Base-by-base conservation (phyloP, 805 yeast genomes). In the Candida boleticola region DNA sequence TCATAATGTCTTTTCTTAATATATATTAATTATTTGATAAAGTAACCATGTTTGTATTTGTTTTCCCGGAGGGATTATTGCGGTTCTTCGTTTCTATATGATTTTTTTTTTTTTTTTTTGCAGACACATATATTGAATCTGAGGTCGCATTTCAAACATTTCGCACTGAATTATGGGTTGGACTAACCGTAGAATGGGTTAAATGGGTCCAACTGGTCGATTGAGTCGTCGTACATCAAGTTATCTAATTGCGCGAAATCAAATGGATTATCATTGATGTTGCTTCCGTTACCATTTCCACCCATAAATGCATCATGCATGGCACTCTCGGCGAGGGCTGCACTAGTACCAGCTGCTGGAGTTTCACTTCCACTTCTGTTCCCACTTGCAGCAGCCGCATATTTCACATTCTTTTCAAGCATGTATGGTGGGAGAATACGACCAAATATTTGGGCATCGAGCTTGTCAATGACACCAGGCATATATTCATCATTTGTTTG, bases 401-500 rank as follows among this genome's bases (percentile, higher is more conserved):
- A n/a, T 18, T 37, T 36, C 4, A 31, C 31, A 29, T 55, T 59
- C 37, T 49, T 55, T 41, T 66, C 71, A 37, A 82, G 69, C 95
- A 87, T 87, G 57, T 85, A 87, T 3, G 95, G 93, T 2, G 96
- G 96, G 37, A 87, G 57, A 48, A 85, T 82, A 30, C 86, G 67
- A 1, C 96, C 97, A 68, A 89, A 89, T 16, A 89, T 74, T 55
- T 87, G 90, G 55, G 87, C 79, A 58, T 89, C 97, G 36, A 89
- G 63, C 50, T 83, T 85, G 58, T 89, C 96, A 72, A 89, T 84
- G 33, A 86, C 83, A 3, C 95, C 93, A 1, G 93, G 88, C 46
- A 85, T 73, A 52, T 86, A 85, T 40, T 66, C 62, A 31, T 60
- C 51, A 13, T 48, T 44, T 4, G 34, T 23, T 13, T 44, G 36